These are phyloP conservation scores for Lyophyllum shimeji DNA, from an alignment of 768 basidiomycete genomes.

Conservation along the genomic window DNA sequence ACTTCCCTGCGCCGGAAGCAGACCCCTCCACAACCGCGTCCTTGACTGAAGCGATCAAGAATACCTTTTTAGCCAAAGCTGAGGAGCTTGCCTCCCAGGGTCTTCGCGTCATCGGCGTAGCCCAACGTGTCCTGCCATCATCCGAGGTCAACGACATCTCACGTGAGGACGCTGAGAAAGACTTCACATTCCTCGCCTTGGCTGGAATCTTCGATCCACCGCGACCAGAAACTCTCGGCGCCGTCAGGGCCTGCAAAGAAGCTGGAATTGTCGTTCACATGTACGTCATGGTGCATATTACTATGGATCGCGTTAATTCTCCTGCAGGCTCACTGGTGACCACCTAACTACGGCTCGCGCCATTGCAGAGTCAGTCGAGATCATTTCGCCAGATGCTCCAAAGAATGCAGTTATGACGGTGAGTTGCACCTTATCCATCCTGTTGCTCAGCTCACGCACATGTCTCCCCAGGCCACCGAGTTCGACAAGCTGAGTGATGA, in stretches of 20 bases:
- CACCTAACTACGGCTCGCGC: conserved; percentile 52
- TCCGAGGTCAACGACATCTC: conserved; percentile 23
- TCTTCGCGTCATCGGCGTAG: conserved; percentile 39
- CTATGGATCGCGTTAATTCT: not conserved
- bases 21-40: conserved; percentile 21
- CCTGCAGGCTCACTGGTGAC: conserved; percentile 52
- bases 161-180: conserved; percentile 46
- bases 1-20: conserved; percentile 27
- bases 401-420: conserved; percentile 39
- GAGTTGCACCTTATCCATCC: not conserved
- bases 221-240: conserved; percentile 49
- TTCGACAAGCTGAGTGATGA: conserved; percentile 55
- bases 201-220: conserved; percentile 60
- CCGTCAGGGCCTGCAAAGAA: conserved; percentile 39
- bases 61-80: conserved; percentile 28
- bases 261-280: conserved; percentile 48
- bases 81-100: conserved; percentile 41
- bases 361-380: conserved; percentile 50
- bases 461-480: conserved; percentile 31
- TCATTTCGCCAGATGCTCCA: conserved; percentile 39
- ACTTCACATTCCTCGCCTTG: conserved; percentile 50
- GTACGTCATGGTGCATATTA: conserved; percentile 13
- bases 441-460: no score
- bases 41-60: conserved; percentile 27
- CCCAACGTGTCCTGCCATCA: conserved; percentile 22